Evolutionary conservation across 306 rosid species (phyloP), one percentile per base, ranked within the genome.

Genomic region (Mimosa pudica): DNA sequence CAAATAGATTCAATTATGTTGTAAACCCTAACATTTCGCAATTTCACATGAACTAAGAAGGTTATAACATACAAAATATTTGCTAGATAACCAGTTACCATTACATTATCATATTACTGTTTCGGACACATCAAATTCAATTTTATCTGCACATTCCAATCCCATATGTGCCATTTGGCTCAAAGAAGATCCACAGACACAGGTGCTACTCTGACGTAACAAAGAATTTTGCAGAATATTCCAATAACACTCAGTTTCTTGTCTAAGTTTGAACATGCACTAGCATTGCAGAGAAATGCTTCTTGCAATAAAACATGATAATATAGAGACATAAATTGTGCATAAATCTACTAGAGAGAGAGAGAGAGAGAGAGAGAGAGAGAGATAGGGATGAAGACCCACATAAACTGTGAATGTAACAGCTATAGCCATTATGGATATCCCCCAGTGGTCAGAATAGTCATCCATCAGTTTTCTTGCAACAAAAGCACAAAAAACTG

Each of bases 401-500:
- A 93, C 99, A 79, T 89, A 93, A 74, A 84, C 75, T 45, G 99
- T 93, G 91, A 88, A 91, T 46, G 79, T 82, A 72, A 89, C 88
- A 62, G 93, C 89, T 36, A 87, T 90, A 46, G 79, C 96, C 90
- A 90, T 89, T 77, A 95, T 85, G 67, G 91, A 73, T 85, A 83
- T 49, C 62, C 99, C 99, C 92, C 71, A 87, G 82, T 90, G 89
- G 82, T 92, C 77, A 36, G 90, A 75, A 84, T 80, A 93, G 75
- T 88, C 89, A 77, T 95, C 87, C 90, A 91, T 85, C 80, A 95
- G 88, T 82, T 91, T 93, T 81, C 89, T 83, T 83, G 93, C 99
- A 75, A 95, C 96, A 88, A 90, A 93, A 85, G 87, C 82, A 79
- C 99, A 95, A 96, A 95, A 95, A 83, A 85, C 78, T 16, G 93